Conservation (phyloP, 192 early-diverging fungal species). For the Entomortierella lignicola region DNA sequence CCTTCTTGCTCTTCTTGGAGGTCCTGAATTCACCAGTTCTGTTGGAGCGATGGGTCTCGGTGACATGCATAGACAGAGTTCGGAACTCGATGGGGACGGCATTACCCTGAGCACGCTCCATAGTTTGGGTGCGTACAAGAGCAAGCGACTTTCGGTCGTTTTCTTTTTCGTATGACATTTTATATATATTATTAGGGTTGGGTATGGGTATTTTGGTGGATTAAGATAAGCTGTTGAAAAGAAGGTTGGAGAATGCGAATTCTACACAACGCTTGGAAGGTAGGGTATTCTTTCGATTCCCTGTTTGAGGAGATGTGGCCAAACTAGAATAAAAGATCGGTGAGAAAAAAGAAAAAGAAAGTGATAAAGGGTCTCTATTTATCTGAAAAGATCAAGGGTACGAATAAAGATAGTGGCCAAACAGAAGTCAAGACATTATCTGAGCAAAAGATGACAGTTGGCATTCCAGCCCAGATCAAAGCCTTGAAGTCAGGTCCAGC, state of each 20-base stretch:
- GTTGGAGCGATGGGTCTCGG: slow-evolving; percentile 51
- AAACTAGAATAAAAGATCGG: slow-evolving; percentile 15
- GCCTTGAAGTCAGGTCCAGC: neutral
- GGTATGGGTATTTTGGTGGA: neutral
- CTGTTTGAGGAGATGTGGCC: slow-evolving; percentile 7
- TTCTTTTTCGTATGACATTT: slow-evolving; percentile 45
- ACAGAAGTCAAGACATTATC: too few species aligned
- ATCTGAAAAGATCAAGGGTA: neutral
- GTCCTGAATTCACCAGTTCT: slow-evolving; percentile 9
- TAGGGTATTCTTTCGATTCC: slow-evolving; percentile 2
- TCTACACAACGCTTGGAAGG: neutral
- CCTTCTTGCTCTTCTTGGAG: slow-evolving; percentile 9
- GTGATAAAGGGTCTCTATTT: slow-evolving; percentile 23
- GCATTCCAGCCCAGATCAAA: neutral
- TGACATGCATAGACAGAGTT: slow-evolving; percentile 59
- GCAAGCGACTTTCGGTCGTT: slow-evolving; percentile 42
- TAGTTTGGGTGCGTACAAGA: slow-evolving; percentile 39
- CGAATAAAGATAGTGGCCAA: neutral
- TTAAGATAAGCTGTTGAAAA: neutral
- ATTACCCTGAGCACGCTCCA: slow-evolving; percentile 49
- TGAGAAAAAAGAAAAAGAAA: slow-evolving; percentile 24
- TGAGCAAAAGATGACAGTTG: neutral
- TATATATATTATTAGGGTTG: neutral
- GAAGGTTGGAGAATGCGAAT: neutral
- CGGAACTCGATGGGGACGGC: slow-evolving; percentile 58